A percentile compares a stretch with the other conserved stretches of the same genome.
Evolutionary conservation across 306 rosid species (phyloP).

Genomic region (Fragaria ananassa): DNA sequence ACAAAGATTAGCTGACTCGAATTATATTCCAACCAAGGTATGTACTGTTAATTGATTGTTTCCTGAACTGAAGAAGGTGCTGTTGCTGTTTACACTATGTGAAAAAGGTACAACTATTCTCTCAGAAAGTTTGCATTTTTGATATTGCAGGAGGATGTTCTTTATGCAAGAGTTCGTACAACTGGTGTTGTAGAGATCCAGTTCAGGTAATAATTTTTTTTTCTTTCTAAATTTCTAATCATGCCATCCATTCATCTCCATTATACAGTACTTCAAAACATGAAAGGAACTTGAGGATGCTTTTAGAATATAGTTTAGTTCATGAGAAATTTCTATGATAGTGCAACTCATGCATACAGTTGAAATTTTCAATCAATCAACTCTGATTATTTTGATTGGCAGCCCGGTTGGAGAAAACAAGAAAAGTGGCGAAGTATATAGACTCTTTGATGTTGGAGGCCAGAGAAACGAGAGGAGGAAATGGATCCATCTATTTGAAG

Average conservation of each 20-base stretch:
- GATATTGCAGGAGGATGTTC: conserved; percentile 82
- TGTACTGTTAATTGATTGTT: conserved; percentile 2
- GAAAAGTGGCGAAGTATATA: conserved; percentile 94
- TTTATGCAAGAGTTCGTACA: conserved; percentile 93
- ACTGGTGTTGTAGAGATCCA: conserved; percentile 99
- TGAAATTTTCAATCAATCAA: neutral
- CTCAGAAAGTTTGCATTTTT: conserved; percentile 19
- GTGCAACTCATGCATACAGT: neutral
- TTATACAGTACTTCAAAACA: neutral
- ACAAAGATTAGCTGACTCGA: conserved; percentile 68
- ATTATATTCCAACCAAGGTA: conserved; percentile 96
- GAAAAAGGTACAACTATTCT: neutral
- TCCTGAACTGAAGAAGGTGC: neutral
- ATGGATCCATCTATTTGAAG: conserved; percentile 99
- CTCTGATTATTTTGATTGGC: conserved; percentile 38
- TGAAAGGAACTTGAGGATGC: conserved; percentile 1
- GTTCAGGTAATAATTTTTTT: conserved; percentile 65
- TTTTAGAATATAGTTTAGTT: neutral
- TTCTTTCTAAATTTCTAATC: neutral
- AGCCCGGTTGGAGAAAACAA: conserved; percentile 99
- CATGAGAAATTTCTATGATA: neutral
- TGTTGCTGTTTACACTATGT: neutral
- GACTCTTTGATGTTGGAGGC: conserved; percentile 97
- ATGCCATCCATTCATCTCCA: neutral
- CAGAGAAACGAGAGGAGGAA: conserved; percentile 99